Base-by-base conservation (phyloP, 1,284 basidiomycete genomes). In the Puccinia horiana region DNA sequence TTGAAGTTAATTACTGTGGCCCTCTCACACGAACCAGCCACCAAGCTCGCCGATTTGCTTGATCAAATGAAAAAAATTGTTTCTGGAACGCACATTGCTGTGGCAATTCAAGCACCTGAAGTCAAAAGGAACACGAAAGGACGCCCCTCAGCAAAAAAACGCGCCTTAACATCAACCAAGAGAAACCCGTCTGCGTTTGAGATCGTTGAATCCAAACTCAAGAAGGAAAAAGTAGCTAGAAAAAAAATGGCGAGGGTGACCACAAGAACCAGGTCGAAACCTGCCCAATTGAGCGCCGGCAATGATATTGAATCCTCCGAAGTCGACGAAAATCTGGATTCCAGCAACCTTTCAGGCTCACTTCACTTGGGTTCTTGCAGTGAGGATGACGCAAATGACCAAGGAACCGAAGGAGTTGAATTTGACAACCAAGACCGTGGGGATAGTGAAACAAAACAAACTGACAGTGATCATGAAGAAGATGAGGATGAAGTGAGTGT, bases 121-220 rank as follows among this genome's bases (percentile, higher is more conserved):
- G 61, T 65, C 29, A 65, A 65, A 37, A 65, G 9, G 20, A 65
- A 65, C 14, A 65, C 61, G 11, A 65, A 65, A 65, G 61, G 61
- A 35, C 14, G 61, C 6, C 61, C 61, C 14, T 29, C 18, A 6
- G 14, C 20, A 18, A 65, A 65, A 20, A 26, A 14, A 18, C 12
- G 6, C 6, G 12, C 9, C 6, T 37, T 37, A 9, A 37, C 35
- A 32, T 35, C 61, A 65, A 65, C 61, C 29, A 65, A 29, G 20
- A 14, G 35, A 26, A 65, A 65, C 29, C 29, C 61, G 4, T 65
- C 61, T 18, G 61, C 61, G 12, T 65, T 65, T 32, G 29, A 65
- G 61, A 14, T 65, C 26, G 61, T 65, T 65, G 61, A 65, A 37
- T 11, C 61, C 5, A 65, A 35, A 11, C 20, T 65, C 9, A 47